A percentile compares a stretch with the other conserved stretches of the same genome.
Conservation (phyloP, 2,329 filamentous ascomycete species). For the Daldinia eschscholtzii region DNA sequence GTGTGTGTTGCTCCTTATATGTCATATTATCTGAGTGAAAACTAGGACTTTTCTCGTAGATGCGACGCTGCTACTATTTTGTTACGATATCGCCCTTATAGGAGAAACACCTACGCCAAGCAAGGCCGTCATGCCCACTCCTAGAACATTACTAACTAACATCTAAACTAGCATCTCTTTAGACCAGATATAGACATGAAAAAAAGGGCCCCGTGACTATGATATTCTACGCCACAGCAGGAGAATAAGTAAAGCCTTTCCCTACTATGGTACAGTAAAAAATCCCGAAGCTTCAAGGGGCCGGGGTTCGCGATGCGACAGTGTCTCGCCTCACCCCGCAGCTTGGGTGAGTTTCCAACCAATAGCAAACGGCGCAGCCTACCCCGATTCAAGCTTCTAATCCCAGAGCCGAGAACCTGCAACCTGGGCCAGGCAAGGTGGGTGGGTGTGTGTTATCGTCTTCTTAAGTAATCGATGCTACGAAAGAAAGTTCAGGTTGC, state of each 20-base stretch:
- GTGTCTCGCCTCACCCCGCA: conserved; percentile 24
- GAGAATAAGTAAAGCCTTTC: conserved; percentile 6
- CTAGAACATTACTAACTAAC: background rate
- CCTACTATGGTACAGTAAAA: background rate
- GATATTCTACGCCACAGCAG: background rate
- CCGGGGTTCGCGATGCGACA: conserved; percentile 11
- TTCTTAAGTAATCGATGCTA: conserved; percentile 5
- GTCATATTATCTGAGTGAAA: background rate
- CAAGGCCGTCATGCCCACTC: background rate
- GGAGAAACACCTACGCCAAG: background rate
- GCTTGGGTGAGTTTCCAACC: background rate
- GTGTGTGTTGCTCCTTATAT: background rate
- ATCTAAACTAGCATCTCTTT: background rate
- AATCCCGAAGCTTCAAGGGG: background rate
- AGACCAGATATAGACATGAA: background rate
- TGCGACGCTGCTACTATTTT: background rate
- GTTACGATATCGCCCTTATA: background rate
- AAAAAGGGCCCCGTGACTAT: conserved; percentile 13
- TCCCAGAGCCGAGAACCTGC: conserved; percentile 8
- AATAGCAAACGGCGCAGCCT: conserved; percentile 15
- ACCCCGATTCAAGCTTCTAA: conserved; percentile 15
- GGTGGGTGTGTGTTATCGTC: too few species aligned
- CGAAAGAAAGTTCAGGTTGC: background rate
- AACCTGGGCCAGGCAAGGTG: background rate
- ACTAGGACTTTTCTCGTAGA: background rate